Evolutionary conservation across 768 basidiomycete genomes (phyloP).

Genomic region (Cantharellus anzutake): DNA sequence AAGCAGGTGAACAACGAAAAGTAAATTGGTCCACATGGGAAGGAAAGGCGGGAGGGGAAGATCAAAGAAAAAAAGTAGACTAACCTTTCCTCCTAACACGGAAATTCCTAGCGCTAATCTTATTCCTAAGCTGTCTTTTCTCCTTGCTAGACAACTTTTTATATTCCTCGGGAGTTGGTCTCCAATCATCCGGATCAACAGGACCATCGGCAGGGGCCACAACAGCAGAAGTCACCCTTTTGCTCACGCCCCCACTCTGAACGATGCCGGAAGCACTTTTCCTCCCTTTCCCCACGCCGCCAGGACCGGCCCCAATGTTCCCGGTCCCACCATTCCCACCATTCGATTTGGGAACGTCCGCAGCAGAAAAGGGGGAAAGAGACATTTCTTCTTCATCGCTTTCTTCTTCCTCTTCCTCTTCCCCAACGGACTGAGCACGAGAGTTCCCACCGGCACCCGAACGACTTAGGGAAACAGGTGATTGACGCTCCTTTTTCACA

Average conservation of each 20-base stretch:
- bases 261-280: not conserved
- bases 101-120: constrained; percentile 91
- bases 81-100: constrained; percentile 82
- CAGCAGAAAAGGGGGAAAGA: not conserved
- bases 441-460: constrained; percentile 17
- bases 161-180: constrained; percentile 81
- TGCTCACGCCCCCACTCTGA: constrained; percentile 13
- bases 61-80: not conserved
- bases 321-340: not conserved
- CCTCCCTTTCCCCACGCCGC: not conserved
- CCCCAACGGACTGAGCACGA: constrained; percentile 8
- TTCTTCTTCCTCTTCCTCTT: constrained; percentile 16
- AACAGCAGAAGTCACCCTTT: constrained; percentile 59
- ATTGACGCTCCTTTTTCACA: not conserved
- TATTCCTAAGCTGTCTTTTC: constrained; percentile 90
- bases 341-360: not conserved
- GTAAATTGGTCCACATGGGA: not conserved
- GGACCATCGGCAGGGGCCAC: constrained; percentile 30
- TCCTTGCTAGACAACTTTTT: constrained; percentile 90
- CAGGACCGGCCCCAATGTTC: not conserved
- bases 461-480: not conserved
- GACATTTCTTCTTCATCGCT: constrained; percentile 5
- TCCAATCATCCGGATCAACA: constrained; percentile 54
- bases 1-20: not conserved
- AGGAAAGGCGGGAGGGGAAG: not conserved